Conservation (phyloP, 179 eudicot genomes). For the Dionaea muscipula region DNA sequence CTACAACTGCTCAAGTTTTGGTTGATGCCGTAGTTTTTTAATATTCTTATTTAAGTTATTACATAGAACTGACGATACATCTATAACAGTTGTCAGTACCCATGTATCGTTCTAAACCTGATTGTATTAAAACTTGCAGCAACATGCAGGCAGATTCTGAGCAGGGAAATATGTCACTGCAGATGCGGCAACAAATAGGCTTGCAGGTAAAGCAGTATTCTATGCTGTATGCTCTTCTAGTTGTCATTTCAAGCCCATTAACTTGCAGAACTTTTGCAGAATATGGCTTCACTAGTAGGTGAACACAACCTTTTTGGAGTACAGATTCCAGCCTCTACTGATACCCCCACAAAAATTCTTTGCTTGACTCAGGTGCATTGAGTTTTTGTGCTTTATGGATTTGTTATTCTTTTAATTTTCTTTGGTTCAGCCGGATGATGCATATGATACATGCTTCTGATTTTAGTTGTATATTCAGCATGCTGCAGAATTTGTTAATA, state of each 20-base stretch:
- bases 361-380: slow-evolving; percentile 58
- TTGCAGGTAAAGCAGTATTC: slow-evolving; percentile 45
- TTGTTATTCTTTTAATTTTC: neutral
- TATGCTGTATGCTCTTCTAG: neutral
- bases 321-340: slow-evolving; percentile 18
- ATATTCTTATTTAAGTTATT: too few species aligned
- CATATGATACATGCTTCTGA: neutral
- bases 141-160: slow-evolving; percentile 62
- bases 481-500: neutral
- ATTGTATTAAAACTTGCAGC: slow-evolving; percentile 20
- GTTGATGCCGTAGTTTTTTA: too few species aligned
- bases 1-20: too few species aligned
- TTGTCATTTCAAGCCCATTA: neutral
- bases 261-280: slow-evolving; percentile 23
- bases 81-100: too few species aligned
- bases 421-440: too few species aligned
- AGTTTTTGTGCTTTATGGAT: neutral
- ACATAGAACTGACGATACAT: too few species aligned
- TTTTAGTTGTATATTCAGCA: neutral
- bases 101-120: slow-evolving; percentile 6
- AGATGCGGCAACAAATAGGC: slow-evolving; percentile 76
- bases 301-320: slow-evolving; percentile 39
- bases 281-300: slow-evolving; percentile 55
- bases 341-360: slow-evolving; percentile 52
- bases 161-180: slow-evolving; percentile 63